These are phyloP conservation scores for Nicotiana tabacum DNA, from an alignment of 257 asterid genomes.

Conservation along the genomic window DNA sequence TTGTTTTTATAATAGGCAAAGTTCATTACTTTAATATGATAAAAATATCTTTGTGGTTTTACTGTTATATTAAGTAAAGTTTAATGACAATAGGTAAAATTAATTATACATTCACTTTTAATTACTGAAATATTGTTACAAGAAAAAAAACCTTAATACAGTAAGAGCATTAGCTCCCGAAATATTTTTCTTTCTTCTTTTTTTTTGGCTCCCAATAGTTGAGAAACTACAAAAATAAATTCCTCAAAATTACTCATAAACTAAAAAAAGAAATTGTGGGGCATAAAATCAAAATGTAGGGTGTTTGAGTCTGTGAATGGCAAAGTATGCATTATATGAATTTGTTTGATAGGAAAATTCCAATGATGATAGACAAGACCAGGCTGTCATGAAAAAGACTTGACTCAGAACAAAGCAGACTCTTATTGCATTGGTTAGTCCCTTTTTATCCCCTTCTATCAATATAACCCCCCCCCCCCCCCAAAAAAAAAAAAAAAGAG, in stretches of 20 bases:
- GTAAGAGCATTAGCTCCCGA: background rate
- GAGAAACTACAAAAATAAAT: background rate
- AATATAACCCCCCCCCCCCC: background rate
- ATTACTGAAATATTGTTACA: background rate
- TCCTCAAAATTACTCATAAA: background rate
- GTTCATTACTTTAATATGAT: too few species aligned
- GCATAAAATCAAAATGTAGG: constrained; percentile 21
- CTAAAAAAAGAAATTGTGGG: constrained; percentile 19
- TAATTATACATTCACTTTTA: background rate
- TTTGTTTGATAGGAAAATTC: constrained; percentile 40
- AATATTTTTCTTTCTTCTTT: background rate
- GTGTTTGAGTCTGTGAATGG: constrained; percentile 9
- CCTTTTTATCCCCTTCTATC: constrained; percentile 14
- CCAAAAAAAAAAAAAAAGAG: background rate
- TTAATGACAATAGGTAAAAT: too few species aligned
- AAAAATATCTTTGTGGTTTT: too few species aligned
- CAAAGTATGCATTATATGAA: background rate
- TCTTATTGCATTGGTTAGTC: constrained; percentile 22
- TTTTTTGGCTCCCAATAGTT: background rate
- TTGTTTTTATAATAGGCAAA: too few species aligned
- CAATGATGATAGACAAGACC: constrained; percentile 19
- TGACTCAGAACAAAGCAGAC: constrained; percentile 24
- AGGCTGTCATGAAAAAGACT: constrained; percentile 65
- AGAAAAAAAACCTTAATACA: background rate
- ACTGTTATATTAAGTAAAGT: too few species aligned